Evolutionary conservation across 2,329 filamentous ascomycete species (phyloP).

Genomic region (Aspergillus eucalypticola): DNA sequence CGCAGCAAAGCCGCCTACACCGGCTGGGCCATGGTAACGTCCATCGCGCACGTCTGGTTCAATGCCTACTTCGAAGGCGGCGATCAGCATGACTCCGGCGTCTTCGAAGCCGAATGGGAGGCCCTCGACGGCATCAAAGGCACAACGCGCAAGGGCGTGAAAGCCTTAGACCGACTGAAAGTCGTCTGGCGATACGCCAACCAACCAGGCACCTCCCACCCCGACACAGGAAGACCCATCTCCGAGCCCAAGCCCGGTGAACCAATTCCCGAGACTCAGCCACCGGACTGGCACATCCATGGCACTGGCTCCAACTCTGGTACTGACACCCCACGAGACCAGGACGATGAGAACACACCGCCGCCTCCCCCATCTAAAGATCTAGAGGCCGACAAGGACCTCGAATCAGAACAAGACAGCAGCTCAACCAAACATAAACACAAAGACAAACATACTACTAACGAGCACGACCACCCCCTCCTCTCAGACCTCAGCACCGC

Average conservation of each 20-base stretch:
- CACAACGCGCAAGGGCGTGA: constrained; percentile 75
- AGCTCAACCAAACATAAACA: constrained; percentile 6
- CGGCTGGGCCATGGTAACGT: constrained; percentile 84
- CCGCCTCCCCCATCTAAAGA: constrained; percentile 2
- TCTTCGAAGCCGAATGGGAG: constrained; percentile 72
- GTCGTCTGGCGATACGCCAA: constrained; percentile 73
- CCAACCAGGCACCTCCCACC: constrained; percentile 18
- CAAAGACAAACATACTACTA: not conserved
- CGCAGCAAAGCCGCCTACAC: constrained; percentile 76
- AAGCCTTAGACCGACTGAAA: constrained; percentile 76
- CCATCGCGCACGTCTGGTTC: constrained; percentile 95
- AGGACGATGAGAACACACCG: constrained; percentile 14
- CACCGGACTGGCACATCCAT: constrained; percentile 74
- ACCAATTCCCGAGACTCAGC: constrained; percentile 66
- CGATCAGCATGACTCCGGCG: constrained; percentile 65
- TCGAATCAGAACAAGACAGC: not conserved
- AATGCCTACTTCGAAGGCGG: constrained; percentile 92
- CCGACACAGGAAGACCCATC: constrained; percentile 50
- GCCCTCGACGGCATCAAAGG: constrained; percentile 94
- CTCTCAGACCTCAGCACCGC: constrained; percentile 16
- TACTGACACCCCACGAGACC: constrained; percentile 31
- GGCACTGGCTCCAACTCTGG: constrained; percentile 25
- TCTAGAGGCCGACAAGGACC: not conserved
- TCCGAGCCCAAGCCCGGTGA: constrained; percentile 66
- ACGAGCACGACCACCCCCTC: constrained; percentile 10